phyloP scores from a whole-genome alignment of 2,329 filamentous ascomycete species.

The Diaporthe sp. region DNA sequence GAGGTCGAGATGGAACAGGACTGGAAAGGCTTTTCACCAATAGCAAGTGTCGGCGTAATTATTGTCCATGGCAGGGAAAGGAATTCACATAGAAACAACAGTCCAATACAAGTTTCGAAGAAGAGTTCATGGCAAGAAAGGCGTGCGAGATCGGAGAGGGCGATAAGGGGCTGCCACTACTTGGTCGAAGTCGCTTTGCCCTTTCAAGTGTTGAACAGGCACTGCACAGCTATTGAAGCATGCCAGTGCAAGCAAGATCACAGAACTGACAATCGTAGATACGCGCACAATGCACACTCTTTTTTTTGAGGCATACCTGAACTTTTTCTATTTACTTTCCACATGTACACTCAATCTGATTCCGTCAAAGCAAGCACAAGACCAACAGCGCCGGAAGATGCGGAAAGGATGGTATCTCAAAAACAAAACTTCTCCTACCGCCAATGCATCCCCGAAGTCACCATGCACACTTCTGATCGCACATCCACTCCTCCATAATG shows the following conservation, averaged over 20 bases:
- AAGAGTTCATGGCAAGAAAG: background rate
- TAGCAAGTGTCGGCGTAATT: background rate
- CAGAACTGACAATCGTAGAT: too few species aligned
- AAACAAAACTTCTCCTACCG: conserved; percentile 27
- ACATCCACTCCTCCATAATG: background rate
- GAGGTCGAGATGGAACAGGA: background rate
- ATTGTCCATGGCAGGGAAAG: background rate
- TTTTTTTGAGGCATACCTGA: background rate
- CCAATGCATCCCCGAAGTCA: background rate
- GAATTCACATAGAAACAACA: too few species aligned
- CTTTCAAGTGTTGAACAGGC: background rate
- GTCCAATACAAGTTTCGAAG: background rate
- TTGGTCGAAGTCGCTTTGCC: background rate
- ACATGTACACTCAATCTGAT: background rate
- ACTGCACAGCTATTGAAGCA: background rate
- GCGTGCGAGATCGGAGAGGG: conserved; percentile 8
- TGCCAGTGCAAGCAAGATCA: background rate
- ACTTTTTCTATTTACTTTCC: background rate
- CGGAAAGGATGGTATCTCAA: conserved; percentile 21
- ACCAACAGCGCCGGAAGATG: conserved; percentile 9
- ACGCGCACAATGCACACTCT: background rate
- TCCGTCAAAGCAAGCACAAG: conserved; percentile 5
- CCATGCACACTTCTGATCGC: background rate
- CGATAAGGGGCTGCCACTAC: background rate
- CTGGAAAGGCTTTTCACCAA: background rate